phyloP scores from a whole-genome alignment of 1,139 yeast genomes.

The Oligophagozyma castellii region DNA sequence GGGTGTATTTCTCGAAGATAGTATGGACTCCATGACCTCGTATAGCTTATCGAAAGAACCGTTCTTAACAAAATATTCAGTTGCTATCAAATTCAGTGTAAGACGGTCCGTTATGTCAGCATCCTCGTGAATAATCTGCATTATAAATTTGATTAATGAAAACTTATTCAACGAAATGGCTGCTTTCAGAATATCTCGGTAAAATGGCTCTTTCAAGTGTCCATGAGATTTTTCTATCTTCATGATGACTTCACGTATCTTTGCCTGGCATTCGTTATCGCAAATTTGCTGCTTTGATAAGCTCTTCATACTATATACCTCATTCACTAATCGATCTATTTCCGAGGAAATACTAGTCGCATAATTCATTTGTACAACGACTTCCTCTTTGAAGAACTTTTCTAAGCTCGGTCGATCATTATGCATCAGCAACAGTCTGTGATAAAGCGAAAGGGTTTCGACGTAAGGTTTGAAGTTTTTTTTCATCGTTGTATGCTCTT shows the following conservation, averaged over 20 bases:
- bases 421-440: conserved; percentile 6
- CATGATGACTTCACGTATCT: conserved; percentile 7
- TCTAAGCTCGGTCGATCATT: conserved; percentile 6
- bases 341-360: conserved; percentile 7
- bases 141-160: conserved; percentile 6
- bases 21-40: conserved; percentile 8
- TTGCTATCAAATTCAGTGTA: conserved; percentile 8
- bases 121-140: conserved; percentile 7
- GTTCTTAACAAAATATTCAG: conserved; percentile 12
- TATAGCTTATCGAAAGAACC: conserved; percentile 11
- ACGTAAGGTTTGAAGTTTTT: too few relatives aligned
- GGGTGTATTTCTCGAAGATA: too few relatives aligned
- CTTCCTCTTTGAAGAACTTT: conserved; percentile 7
- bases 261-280: too few relatives aligned
- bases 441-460: conserved; percentile 9
- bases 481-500: too few relatives aligned
- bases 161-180: conserved; percentile 10
- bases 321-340: conserved; percentile 7
- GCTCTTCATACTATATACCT: neutral
- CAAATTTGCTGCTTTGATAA: too few relatives aligned
- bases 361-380: conserved; percentile 9
- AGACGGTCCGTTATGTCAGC: conserved; percentile 4
- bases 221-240: conserved; percentile 8
- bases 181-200: conserved; percentile 7
- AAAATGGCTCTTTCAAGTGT: conserved; percentile 5